Evolutionary conservation across 2,329 filamentous ascomycete species (phyloP), one percentile per base, ranked within the genome.

Genomic region (Myriangium duriaei): DNA sequence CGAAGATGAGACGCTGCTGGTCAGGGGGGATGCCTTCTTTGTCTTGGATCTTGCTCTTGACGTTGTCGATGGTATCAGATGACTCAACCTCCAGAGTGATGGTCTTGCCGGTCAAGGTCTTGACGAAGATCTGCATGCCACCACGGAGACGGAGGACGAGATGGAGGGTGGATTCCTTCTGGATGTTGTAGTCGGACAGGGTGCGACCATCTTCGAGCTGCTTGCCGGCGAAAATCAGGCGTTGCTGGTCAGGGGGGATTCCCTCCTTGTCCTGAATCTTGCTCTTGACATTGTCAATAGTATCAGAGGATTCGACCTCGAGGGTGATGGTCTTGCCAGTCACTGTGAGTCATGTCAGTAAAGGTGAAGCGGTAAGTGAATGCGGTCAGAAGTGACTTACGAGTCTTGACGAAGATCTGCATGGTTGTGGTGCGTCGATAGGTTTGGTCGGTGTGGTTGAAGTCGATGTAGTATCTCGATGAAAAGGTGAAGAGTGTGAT

Each of bases 201-300:
- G 86, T 93, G 38, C 87, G 84, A 45, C 88, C 87, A 51, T 96
- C 88, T 62, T 96, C 88, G 3, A 95, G 76, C 60, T 95, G 87
- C 73, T 95, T 95, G 41, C 87, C 88, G 31, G 87, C 87, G 51
- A 95, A 95, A 60, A 95, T 95, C 49, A 95, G 63, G 51, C 87
- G 88, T 69, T 95, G 87, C 65, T 96, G 87, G 57, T 95, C 87
- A 9, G 87, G 87, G 32, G 87, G 88, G 40, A 95, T 95, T 16
- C 87, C 87, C 64, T 95, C 87, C 75, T 95, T 95, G 56, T 95
- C 87, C 63, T 95, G 87, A 30, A 95, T 95, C 74, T 95, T 95
- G 35, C 73, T 77, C 76, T 95, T 95, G 28, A 95, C 87, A 45
- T 94, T 94, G 69, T 94, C 86, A 62, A 93, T 93, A 29, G 86